Evolutionary conservation across 768 basidiomycete species (phyloP).

Genomic region (Leccinum obscurum): DNA sequence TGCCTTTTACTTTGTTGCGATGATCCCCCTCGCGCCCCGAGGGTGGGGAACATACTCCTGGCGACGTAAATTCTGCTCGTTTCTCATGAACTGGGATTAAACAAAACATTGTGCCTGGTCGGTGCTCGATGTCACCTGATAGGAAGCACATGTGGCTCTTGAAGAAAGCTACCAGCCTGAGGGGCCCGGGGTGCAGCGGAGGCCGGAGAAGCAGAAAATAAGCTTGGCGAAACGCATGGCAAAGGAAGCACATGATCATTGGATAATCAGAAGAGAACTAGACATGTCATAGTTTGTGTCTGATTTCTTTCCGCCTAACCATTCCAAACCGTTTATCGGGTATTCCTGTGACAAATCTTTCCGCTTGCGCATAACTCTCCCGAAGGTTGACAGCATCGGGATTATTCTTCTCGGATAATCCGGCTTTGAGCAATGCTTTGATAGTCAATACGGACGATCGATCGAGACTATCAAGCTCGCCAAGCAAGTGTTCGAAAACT

Average conservation of each 20-base stretch:
- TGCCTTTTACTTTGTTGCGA: background rate
- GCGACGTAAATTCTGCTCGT: background rate
- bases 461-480: slow-evolving; percentile 61
- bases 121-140: background rate
- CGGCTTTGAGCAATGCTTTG: slow-evolving; percentile 54
- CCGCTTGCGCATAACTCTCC: slow-evolving; percentile 72
- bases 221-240: background rate
- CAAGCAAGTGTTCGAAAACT: slow-evolving; percentile 48
- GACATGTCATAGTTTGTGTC: slow-evolving; percentile 52
- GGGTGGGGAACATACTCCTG: background rate
- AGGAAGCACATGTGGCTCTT: background rate
- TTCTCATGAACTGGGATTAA: background rate
- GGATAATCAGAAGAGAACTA: background rate
- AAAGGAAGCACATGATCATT: background rate
- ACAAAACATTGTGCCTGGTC: background rate
- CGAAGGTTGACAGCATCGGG: slow-evolving; percentile 65
- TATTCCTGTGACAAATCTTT: slow-evolving; percentile 59
- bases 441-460: slow-evolving; percentile 51
- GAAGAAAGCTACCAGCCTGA: background rate
- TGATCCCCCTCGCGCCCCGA: background rate
- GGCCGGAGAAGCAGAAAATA: background rate
- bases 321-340: slow-evolving; percentile 53
- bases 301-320: slow-evolving; percentile 64
- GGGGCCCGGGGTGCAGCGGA: background rate
- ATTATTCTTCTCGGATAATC: slow-evolving; percentile 60